Evolutionary conservation across 495 filamentous ascomycete species (phyloP), one percentile per base, ranked within the genome.

Genomic region (Hypoxylon cercidicola): DNA sequence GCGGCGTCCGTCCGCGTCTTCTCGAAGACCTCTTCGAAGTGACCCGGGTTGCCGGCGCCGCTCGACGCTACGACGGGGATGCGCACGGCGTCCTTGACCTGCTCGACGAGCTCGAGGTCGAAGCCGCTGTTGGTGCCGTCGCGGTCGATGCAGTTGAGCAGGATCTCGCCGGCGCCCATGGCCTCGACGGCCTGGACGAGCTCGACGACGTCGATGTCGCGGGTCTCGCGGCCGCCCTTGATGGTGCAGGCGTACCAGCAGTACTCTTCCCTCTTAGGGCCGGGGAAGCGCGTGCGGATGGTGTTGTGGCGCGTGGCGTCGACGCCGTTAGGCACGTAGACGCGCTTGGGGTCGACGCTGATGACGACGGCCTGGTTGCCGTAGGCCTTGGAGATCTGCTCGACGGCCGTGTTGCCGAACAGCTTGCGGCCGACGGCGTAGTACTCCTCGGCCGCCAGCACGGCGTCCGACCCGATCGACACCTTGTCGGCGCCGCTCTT

Each of bases 231-330:
- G 3, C 95, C 95, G 18, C 95, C 95, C 82, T 93, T 97, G 74
- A 96, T 91, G 11, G 95, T 99, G 77, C 93, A 97, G 54, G 97
- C 94, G 66, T 98, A 99, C 95, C 95, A 99, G 79, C 92, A 97
- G 77, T 87, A 90, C 49, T 78, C 77, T 77, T 97, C 93, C 4
- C 93, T 92, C 3, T 85, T 79, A 0, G 90, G 89, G 9, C 93
- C 92, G 2, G 85, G 86, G 59, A 78, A 84, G 11, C 77, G 72
- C 3, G 95, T 96, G 71, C 83, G 81, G 55, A 97, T 81, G 0
- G 89, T 93, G 71, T 89, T 86, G 77, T 97, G 95, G 16, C 78
- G 75, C 10, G 95, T 97, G 47, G 88, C 87, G 18, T 87, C 82
- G 25, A 84, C 82, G 39, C 25, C 25, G 25, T 84, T 85, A 55